phyloP scores from a whole-genome alignment of 2,329 filamentous ascomycete species.

The Drechslerella dactyloides region DNA sequence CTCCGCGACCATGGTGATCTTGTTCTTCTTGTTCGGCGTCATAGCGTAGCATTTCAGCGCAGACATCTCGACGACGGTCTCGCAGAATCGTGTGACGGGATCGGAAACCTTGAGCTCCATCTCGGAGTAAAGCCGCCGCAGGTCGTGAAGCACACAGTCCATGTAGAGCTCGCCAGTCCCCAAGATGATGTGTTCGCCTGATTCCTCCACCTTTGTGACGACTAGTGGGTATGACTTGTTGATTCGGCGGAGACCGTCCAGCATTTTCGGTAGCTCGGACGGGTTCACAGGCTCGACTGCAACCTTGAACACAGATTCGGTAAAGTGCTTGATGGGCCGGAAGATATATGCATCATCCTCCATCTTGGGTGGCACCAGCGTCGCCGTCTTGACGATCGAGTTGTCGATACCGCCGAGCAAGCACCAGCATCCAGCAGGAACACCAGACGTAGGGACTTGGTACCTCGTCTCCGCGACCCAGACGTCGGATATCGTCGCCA shows the following conservation, averaged over 20 bases:
- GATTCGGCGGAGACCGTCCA: conserved; percentile 92
- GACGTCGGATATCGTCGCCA: conserved; percentile 81
- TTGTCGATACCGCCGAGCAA: conserved; percentile 94
- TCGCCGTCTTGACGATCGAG: conserved; percentile 97
- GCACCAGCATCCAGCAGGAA: conserved; percentile 92
- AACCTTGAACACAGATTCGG: conserved; percentile 95
- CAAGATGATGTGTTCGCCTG: conserved; percentile 91
- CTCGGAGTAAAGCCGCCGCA: conserved; percentile 90
- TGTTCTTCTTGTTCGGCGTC: conserved; percentile 99
- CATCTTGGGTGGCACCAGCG: conserved; percentile 78
- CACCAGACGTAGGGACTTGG: conserved; percentile 86
- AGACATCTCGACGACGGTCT: conserved; percentile 96
- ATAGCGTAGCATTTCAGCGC: conserved; percentile 97
- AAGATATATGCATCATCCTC: conserved; percentile 93
- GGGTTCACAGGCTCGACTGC: conserved; percentile 98
- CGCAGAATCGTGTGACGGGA: conserved; percentile 94
- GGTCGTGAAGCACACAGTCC: conserved; percentile 96
- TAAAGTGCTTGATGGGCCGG: conserved; percentile 89
- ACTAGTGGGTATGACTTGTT: conserved; percentile 98
- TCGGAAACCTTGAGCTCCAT: conserved; percentile 99
- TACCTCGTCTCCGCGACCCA: conserved; percentile 93
- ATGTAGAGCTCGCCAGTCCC: conserved; percentile 99
- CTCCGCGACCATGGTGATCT: conserved; percentile 97
- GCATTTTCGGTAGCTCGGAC: conserved; percentile 97
- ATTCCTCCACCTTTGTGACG: conserved; percentile 96